Percentiles rank a stretch among this genome's conserved stretches.
Conservation (phyloP, 768 basidiomycete species). For the Strobilomyces echinocephalus region DNA sequence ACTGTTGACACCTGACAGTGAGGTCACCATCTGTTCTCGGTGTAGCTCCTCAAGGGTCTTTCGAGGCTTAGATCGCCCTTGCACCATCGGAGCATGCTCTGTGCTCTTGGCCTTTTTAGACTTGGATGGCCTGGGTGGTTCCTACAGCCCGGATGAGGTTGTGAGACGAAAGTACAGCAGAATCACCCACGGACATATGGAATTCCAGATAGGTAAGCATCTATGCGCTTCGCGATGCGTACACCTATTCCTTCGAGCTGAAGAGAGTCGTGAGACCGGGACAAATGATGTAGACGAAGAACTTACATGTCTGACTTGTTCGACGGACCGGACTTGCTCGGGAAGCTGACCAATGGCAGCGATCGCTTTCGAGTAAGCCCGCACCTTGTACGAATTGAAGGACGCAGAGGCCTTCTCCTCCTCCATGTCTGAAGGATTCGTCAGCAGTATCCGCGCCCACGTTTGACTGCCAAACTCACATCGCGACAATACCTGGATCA, state of each 20-base stretch:
- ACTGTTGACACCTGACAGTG: slow-evolving; percentile 38
- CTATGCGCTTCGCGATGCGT: slow-evolving; percentile 45
- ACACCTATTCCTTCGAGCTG: slow-evolving; percentile 33
- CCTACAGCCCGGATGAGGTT: slow-evolving; percentile 11
- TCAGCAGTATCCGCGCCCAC: neutral
- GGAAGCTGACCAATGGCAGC: slow-evolving; percentile 36
- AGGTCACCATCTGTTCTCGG: slow-evolving; percentile 26
- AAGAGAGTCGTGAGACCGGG: slow-evolving; percentile 6
- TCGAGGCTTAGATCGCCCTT: neutral
- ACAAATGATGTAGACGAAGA: neutral
- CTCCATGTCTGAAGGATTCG: slow-evolving; percentile 32
- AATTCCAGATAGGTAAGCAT: slow-evolving; percentile 33
- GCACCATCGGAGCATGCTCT: slow-evolving; percentile 6
- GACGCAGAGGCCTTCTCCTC: slow-evolving; percentile 36
- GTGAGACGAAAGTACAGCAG: neutral
- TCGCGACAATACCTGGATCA: slow-evolving; percentile 38
- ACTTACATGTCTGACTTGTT: slow-evolving; percentile 34
- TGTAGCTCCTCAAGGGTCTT: slow-evolving; percentile 26
- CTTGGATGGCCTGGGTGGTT: slow-evolving; percentile 10
- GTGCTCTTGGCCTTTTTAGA: neutral
- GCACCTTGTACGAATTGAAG: slow-evolving; percentile 46
- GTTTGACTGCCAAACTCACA: slow-evolving; percentile 30
- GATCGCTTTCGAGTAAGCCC: slow-evolving; percentile 48
- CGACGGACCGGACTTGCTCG: slow-evolving; percentile 40
- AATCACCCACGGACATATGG: slow-evolving; percentile 35